Conservation (phyloP, 768 basidiomycete genomes). For the Lactifluus volemus region DNA sequence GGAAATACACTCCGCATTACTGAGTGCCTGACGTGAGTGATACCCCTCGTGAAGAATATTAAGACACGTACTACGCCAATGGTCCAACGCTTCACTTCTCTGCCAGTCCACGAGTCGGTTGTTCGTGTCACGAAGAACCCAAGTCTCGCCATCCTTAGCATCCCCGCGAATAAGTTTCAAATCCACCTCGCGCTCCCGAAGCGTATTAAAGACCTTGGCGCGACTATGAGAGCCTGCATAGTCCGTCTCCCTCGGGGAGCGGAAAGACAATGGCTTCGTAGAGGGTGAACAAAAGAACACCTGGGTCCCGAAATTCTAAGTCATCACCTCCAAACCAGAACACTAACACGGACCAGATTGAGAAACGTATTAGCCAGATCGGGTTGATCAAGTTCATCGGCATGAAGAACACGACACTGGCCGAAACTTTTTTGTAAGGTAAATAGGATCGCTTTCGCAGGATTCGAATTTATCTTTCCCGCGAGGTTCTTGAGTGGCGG, state of each 20-base stretch:
- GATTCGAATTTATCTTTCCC: slow-evolving; percentile 53
- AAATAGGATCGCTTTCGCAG: slow-evolving; percentile 55
- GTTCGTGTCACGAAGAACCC: slow-evolving; percentile 51
- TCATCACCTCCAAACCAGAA: neutral
- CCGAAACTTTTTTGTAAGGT: slow-evolving; percentile 68
- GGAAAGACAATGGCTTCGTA: slow-evolving; percentile 46
- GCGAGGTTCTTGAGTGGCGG: slow-evolving; percentile 61
- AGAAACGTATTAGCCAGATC: slow-evolving; percentile 45
- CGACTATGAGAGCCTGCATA: slow-evolving; percentile 65
- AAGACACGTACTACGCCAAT: slow-evolving; percentile 63
- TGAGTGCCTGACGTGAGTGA: slow-evolving; percentile 21
- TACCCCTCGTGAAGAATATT: neutral
- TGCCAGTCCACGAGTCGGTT: slow-evolving; percentile 65
- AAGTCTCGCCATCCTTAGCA: slow-evolving; percentile 34
- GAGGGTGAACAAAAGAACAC: slow-evolving; percentile 76
- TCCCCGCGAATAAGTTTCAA: slow-evolving; percentile 16
- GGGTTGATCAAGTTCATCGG: slow-evolving; percentile 42
- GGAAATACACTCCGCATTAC: slow-evolving; percentile 78
- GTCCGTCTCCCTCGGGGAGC: slow-evolving; percentile 43
- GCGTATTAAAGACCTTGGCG: slow-evolving; percentile 43
- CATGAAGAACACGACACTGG: slow-evolving; percentile 79
- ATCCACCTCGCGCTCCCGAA: slow-evolving; percentile 27
- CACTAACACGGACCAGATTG: slow-evolving; percentile 53
- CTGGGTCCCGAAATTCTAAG: slow-evolving; percentile 31
- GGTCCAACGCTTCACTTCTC: slow-evolving; percentile 49